A percentile compares a stretch with the other conserved stretches of the same genome.
Conservation (phyloP, 345 rosid genomes). For the Adansonia digitata region DNA sequence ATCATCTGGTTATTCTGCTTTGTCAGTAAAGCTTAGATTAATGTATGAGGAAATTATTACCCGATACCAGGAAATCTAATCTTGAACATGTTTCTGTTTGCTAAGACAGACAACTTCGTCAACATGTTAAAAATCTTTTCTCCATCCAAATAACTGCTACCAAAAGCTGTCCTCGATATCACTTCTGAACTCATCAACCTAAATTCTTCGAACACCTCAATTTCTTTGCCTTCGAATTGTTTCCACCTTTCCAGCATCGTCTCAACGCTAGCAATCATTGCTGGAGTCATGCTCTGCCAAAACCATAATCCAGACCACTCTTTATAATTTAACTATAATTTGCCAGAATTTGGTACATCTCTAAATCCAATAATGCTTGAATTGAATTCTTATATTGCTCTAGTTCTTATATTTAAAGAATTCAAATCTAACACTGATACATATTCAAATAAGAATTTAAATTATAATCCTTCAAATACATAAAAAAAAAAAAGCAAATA, state of each 20-base stretch:
- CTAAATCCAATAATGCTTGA: no score
- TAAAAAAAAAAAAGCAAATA: no score
- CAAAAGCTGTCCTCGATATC: slow-evolving; percentile 42
- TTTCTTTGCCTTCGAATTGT: slow-evolving; percentile 24
- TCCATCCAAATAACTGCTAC: slow-evolving; percentile 1
- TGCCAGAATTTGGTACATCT: not conserved
- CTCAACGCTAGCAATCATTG: slow-evolving; percentile 32
- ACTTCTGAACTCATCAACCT: slow-evolving; percentile 41
- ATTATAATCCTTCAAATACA: no score
- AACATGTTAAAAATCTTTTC: slow-evolving; percentile 4
- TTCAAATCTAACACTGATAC: no score
- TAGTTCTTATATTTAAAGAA: no score
- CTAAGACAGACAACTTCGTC: not conserved
- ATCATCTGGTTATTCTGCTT: not conserved
- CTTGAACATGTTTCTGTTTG: not conserved
- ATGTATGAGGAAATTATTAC: not conserved
- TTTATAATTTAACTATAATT: not conserved
- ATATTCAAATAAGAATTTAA: no score
- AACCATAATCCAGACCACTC: not conserved
- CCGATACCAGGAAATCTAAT: not conserved
- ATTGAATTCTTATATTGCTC: no score
- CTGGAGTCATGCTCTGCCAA: slow-evolving; percentile 24
- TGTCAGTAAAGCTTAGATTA: not conserved
- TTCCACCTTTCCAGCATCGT: slow-evolving; percentile 46
- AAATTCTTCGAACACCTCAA: slow-evolving; percentile 32